Base-by-base conservation (phyloP, 176 grass and related monocot species). In the Oryza glumipatula region DNA sequence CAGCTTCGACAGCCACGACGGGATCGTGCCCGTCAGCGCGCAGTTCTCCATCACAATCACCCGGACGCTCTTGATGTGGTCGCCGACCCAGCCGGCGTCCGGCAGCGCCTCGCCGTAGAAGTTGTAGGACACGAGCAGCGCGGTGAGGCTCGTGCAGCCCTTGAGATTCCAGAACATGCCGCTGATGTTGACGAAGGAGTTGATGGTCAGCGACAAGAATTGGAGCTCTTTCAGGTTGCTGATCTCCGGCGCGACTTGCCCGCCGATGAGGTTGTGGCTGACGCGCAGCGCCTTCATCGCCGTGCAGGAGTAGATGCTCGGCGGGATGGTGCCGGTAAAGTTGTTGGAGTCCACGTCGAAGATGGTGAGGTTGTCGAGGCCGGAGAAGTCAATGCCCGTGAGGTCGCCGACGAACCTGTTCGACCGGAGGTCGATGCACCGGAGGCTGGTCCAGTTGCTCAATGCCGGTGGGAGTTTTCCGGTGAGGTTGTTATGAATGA, bases 51-150 rank as follows among this genome's bases (percentile, higher is more conserved):
- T 74, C 17, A 85, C 80, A 17, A 92, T 76, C 23, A 92, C 4
- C 49, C 84, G 83, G 75, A 86, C 38, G 66, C 0, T 76, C 0
- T 22, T 64, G 64, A 92, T 15, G 11, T 90, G 80, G 78, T 88
- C 75, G 13, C 83, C 86, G 51, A 86, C 67, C 86, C 78, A 92
- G 51, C 3, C 73, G 46, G 72, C 86, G 47, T 91, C 90, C 33
- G 81, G 90, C 73, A 91, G 19, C 26, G 82, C 82, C 72, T 91
- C 90, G 46, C 86, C 86, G 46, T 78, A 67, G 73, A 91, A 91
- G 78, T 88, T 91, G 76, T 82, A 90, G 3, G 88, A 86, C 1
- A 73, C 14, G 24, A 90, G 79, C 23, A 90, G 79, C 58, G 88
- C 67, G 4, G 66, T 35, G 73, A 88, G 72, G 67, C 52, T 71